Conservation (phyloP, 192 early-diverging fungal species). For the Coemansia javaensis region DNA sequence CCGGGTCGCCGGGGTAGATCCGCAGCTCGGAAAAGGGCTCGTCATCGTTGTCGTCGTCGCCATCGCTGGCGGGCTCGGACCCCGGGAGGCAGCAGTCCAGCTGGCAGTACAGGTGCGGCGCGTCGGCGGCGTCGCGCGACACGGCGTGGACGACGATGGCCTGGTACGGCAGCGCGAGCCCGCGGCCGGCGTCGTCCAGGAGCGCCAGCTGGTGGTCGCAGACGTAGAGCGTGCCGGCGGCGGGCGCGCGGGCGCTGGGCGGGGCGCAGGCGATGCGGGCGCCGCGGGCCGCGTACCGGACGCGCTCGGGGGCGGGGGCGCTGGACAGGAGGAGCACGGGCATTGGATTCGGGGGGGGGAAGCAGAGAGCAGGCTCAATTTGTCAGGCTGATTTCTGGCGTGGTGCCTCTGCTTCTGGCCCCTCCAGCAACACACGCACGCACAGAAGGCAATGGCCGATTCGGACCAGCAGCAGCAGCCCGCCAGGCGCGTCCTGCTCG, state of each 20-base stretch:
- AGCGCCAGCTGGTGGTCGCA: constrained; percentile 13
- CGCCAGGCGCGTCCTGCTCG: constrained; percentile 62
- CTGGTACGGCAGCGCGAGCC: constrained; percentile 25
- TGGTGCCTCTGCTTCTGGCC: no score
- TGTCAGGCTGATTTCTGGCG: no score
- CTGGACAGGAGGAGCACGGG: background rate
- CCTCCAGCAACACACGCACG: no score
- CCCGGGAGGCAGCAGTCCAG: constrained; percentile 20
- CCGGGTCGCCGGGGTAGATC: constrained; percentile 7
- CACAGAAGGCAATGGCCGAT: background rate
- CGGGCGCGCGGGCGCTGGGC: background rate
- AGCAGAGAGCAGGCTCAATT: no score
- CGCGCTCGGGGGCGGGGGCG: background rate
- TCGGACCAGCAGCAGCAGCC: background rate
- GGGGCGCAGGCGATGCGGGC: constrained; percentile 13
- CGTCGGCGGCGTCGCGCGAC: constrained; percentile 1
- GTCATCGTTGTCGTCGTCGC: constrained; percentile 3
- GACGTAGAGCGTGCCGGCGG: constrained; percentile 13
- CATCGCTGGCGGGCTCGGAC: background rate
- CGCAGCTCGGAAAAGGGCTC: constrained; percentile 26
- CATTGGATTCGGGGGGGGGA: no score
- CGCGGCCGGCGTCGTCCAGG: background rate
- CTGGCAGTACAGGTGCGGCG: constrained; percentile 32
- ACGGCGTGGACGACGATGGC: constrained; percentile 33
- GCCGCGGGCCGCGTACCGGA: background rate